Evolutionary conservation across 2,329 filamentous ascomycete genomes (phyloP).

Genomic region (Biscogniauxia mediterranea): DNA sequence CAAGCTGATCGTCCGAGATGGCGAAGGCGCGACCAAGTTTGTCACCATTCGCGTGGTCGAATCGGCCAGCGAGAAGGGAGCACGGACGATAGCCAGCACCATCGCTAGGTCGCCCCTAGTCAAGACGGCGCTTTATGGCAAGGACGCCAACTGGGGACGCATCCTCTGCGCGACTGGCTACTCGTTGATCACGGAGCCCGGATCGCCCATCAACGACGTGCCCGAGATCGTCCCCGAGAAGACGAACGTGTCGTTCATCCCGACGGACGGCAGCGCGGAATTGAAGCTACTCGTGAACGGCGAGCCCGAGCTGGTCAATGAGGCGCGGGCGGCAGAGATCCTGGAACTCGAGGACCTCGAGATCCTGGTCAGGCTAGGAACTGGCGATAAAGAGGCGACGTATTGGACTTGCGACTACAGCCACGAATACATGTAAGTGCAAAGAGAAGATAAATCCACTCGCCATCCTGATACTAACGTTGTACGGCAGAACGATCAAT

Average conservation of each 20-base stretch:
- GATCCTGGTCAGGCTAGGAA: conserved; percentile 72
- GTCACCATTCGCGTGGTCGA: conserved; percentile 86
- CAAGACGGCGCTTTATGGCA: conserved; percentile 95
- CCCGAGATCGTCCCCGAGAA: conserved; percentile 62
- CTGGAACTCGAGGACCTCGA: conserved; percentile 75
- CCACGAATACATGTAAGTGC: conserved; percentile 65
- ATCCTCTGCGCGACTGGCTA: conserved; percentile 95
- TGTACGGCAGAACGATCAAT: conserved; percentile 16
- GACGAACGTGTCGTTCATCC: conserved; percentile 77
- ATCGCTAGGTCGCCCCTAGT: conserved; percentile 92
- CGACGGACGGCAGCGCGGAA: conserved; percentile 72
- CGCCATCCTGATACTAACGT: neutral
- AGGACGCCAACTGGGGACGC: conserved; percentile 97
- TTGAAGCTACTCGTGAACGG: conserved; percentile 75
- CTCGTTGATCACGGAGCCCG: conserved; percentile 59
- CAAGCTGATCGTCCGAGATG: conserved; percentile 91
- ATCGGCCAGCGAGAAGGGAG: conserved; percentile 65
- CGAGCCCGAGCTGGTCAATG: conserved; percentile 77
- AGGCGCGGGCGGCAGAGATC: conserved; percentile 73
- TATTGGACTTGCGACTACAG: conserved; percentile 89
- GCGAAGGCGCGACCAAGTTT: conserved; percentile 97
- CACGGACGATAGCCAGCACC: conserved; percentile 76
- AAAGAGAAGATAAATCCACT: neutral
- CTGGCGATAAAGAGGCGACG: conserved; percentile 64
- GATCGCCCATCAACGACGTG: conserved; percentile 56